Percentiles rank a stretch among this genome's conserved stretches.
Evolutionary conservation across 495 filamentous ascomycete species (phyloP).

Genomic region (Cercophora newfieldiana): DNA sequence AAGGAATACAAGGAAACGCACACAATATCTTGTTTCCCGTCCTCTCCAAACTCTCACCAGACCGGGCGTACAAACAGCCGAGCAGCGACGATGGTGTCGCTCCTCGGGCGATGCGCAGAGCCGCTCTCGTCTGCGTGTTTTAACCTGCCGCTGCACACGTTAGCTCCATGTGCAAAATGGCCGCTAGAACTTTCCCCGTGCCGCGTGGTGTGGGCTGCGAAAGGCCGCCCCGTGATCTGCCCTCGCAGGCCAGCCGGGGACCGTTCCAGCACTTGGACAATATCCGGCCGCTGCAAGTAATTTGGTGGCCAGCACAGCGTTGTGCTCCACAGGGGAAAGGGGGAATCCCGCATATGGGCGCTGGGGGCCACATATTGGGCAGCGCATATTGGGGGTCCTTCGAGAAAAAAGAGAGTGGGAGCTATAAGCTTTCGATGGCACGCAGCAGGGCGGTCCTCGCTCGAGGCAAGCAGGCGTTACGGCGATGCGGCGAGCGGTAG

Average conservation of each 20-base stretch:
- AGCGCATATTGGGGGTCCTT: slow-evolving; percentile 25
- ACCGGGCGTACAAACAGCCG: slow-evolving; percentile 1
- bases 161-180: background rate
- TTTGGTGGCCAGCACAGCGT: slow-evolving; percentile 16
- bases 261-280: slow-evolving; percentile 21
- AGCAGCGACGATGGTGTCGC: background rate
- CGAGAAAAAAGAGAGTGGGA: slow-evolving; percentile 10
- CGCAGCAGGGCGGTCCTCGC: background rate
- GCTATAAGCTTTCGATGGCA: slow-evolving; percentile 1
- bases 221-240: slow-evolving; percentile 27
- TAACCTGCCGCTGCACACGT: background rate
- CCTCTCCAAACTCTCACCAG: too few relatives aligned
- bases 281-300: slow-evolving; percentile 32
- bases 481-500: slow-evolving; percentile 13
- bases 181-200: slow-evolving; percentile 1
- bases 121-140: slow-evolving; percentile 1
- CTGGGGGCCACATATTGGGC: slow-evolving; percentile 10
- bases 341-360: slow-evolving; percentile 19
- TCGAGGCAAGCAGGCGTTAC: background rate
- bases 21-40: too few relatives aligned
- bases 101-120: slow-evolving; percentile 5
- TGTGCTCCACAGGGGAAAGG: slow-evolving; percentile 21
- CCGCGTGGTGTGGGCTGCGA: background rate
- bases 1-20: too few relatives aligned
- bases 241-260: slow-evolving; percentile 21